A percentile compares a stretch with the other conserved stretches of the same genome.
phyloP scores from a whole-genome alignment of 164 flowering plant genomes.

The Vitis cinerea region DNA sequence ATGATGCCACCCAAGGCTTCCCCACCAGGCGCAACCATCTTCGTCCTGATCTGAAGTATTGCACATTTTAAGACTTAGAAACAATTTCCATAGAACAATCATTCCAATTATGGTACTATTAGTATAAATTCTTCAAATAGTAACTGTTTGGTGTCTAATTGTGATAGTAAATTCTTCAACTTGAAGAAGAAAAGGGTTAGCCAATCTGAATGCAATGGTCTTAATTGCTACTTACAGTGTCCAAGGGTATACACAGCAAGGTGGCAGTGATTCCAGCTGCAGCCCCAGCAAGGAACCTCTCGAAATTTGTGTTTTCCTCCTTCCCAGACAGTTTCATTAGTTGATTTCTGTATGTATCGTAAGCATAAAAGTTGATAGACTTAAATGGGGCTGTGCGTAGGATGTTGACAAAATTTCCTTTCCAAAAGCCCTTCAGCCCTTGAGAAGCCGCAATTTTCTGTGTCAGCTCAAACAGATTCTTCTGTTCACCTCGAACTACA shows the following conservation, averaged over 20 bases:
- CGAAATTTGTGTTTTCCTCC: conserved; percentile 75
- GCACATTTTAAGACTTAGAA: background rate
- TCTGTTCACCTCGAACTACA: conserved; percentile 86
- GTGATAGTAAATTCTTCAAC: background rate
- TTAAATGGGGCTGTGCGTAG: conserved; percentile 96
- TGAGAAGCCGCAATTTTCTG: conserved; percentile 69
- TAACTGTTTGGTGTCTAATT: no score
- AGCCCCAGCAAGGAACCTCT: conserved; percentile 92
- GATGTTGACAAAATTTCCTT: conserved; percentile 84
- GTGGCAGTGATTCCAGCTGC: conserved; percentile 91
- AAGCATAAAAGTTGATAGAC: conserved; percentile 82
- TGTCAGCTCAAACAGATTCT: conserved; percentile 60
- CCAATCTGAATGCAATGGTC: no score
- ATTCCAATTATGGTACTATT: no score
- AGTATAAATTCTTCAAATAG: no score
- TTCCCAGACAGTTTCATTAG: conserved; percentile 62
- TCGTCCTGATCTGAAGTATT: conserved; percentile 70
- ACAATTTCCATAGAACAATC: background rate
- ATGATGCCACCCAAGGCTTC: conserved; percentile 86
- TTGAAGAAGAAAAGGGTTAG: background rate
- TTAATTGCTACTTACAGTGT: conserved; percentile 56
- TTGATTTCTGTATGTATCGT: conserved; percentile 85
- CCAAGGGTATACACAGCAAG: conserved; percentile 83
- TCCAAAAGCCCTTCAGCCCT: conserved; percentile 91
- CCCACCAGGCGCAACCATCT: conserved; percentile 90